Percentiles rank a stretch among this genome's conserved stretches.
Conservation (phyloP, 129 eudicot species). For the Logfia minima region DNA sequence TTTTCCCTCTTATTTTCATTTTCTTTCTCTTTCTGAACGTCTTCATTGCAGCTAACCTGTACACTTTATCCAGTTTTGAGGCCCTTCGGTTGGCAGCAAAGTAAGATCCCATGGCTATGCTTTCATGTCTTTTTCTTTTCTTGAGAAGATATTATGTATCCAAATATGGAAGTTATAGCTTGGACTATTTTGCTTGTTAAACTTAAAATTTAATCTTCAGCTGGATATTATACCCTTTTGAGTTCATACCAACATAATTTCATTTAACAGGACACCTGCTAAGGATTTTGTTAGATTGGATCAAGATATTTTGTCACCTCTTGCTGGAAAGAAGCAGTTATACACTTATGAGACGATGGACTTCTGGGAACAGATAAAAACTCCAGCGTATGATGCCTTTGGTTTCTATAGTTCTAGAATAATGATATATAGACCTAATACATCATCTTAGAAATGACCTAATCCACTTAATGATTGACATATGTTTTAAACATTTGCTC, state of each 20-base stretch:
- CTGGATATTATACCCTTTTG: conserved; percentile 7
- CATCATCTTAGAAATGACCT: not conserved
- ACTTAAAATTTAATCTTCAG: not conserved
- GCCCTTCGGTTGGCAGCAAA: conserved; percentile 72
- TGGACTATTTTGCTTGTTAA: not conserved
- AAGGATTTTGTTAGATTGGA: conserved; percentile 89
- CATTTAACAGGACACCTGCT: conserved; percentile 56
- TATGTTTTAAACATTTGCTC: not conserved
- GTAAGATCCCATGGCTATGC: conserved; percentile 35
- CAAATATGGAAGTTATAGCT: too few relatives aligned
- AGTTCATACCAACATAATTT: conserved; percentile 21
- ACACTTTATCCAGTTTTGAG: conserved; percentile 66
- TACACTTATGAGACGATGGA: conserved; percentile 90
- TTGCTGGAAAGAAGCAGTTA: conserved; percentile 93
- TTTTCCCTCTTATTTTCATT: not conserved
- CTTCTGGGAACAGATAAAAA: conserved; percentile 98
- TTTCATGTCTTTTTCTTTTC: not conserved
- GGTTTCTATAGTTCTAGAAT: not conserved
- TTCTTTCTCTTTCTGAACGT: not conserved
- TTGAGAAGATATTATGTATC: not conserved
- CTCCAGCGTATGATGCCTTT: conserved; percentile 66
- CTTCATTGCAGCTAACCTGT: conserved; percentile 57
- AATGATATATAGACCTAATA: not conserved
- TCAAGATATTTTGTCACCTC: conserved; percentile 94
- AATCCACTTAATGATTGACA: not conserved